Base-by-base conservation (phyloP, 139 green algal species). In the Tetratostichococcus sp. region DNA sequence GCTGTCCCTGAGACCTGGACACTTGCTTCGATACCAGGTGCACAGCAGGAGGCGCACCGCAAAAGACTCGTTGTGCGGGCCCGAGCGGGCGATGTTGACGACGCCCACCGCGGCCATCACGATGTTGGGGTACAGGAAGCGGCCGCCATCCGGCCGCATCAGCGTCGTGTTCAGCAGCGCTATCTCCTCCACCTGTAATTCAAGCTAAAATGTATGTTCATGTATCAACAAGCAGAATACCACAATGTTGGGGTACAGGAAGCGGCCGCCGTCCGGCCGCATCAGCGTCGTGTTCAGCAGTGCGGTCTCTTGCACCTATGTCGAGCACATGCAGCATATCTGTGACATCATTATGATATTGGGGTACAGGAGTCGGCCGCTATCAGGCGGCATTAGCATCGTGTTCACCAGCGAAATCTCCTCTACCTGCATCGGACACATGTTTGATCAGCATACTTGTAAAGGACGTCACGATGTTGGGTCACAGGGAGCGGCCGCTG, bases 281-380 rank as follows among this genome's bases (percentile, higher is more conserved):
- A 85, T 65, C 17, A 89, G 72, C 28, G 77, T 82, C 28, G 83
- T 86, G 74, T 77, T 85, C 73, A 88, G 62, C 75, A 90, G 78
- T 5, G 83, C 79, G 31, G 89, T 90, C 80, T 89, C 84, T 33
- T 87, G 79, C 35, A 90, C 83, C 86, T 88, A 76, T 43, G n/a
- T 6, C 39, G 11, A 11, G 8, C 39, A n/a, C n/a, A n/a, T n/a
- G n/a, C n/a, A n/a, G n/a, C n/a, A n/a, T n/a, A 90, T 81, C 70
- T n/a, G n/a, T n/a, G n/a, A n/a, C n/a, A n/a, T n/a, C n/a, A n/a
- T n/a, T n/a, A 85, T 80, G 70, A 71, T 31, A 75, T 86, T 89
- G 69, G 86, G 86, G 72, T 74, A 86, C 74, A 84, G 82, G 26
- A 90, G 43, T 16, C 82, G 70, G 4, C 42, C 65, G 34, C 86